Evolutionary conservation across 2,329 filamentous ascomycete species (phyloP).

Genomic region (Epichloe typhina): DNA sequence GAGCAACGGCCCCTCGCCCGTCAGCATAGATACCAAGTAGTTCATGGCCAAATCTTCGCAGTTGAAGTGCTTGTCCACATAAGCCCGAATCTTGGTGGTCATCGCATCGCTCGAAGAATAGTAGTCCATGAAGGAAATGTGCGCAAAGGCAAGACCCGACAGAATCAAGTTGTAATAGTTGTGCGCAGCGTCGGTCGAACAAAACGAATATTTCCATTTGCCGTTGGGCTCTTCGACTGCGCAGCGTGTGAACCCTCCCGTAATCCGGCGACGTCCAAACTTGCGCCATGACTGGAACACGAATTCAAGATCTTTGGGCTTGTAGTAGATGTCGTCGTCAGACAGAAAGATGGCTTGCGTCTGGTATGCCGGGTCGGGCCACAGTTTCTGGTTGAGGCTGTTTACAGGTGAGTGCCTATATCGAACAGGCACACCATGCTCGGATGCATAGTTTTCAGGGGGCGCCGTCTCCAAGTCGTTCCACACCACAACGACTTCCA

Average conservation of each 20-base stretch:
- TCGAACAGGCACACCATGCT: conserved; percentile 19
- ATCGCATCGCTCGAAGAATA: conserved; percentile 23
- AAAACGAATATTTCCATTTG: conserved; percentile 20
- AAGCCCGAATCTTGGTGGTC: conserved; percentile 19
- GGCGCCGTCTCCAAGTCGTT: conserved; percentile 19
- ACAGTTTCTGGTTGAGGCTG: conserved; percentile 25
- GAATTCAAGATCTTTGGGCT: conserved; percentile 25
- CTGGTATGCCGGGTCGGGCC: conserved; percentile 21
- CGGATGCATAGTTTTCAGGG: conserved; percentile 18
- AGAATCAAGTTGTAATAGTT: conserved; percentile 23
- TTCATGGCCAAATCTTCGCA: conserved; percentile 29
- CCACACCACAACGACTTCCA: conserved; percentile 26
- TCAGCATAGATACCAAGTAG: conserved; percentile 21
- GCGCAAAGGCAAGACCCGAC: conserved; percentile 24
- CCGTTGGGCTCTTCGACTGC: conserved; percentile 12
- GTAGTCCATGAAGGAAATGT: conserved; percentile 25
- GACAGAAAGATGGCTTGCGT: conserved; percentile 27
- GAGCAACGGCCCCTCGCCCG: conserved; percentile 19
- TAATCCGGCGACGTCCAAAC: conserved; percentile 21
- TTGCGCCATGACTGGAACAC: conserved; percentile 27
- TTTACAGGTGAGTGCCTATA: conserved; percentile 20
- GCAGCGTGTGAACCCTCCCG: conserved; percentile 25
- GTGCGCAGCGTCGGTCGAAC: conserved; percentile 13
- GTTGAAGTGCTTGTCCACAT: conserved; percentile 25
- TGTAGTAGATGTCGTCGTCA: conserved; percentile 27